Evolutionary conservation across 2,329 filamentous ascomycete genomes (phyloP).

Genomic region (Alternaria longipes): DNA sequence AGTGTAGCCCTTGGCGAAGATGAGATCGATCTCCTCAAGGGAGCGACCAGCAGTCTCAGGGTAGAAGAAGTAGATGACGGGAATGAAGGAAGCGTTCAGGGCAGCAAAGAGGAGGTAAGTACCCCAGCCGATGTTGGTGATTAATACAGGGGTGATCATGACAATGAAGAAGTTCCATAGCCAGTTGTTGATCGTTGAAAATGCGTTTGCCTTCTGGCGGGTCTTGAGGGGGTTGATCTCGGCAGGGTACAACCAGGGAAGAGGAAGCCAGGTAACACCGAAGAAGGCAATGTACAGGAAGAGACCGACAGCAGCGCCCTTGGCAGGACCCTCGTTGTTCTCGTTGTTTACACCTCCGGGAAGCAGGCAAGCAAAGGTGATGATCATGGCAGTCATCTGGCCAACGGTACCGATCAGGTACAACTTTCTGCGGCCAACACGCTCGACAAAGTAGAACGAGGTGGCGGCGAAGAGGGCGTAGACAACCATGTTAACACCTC

Average conservation of each 20-base stretch:
- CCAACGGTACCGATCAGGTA: constrained; percentile 58
- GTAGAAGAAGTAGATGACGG: constrained; percentile 64
- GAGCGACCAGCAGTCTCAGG: constrained; percentile 63
- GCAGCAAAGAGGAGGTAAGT: constrained; percentile 61
- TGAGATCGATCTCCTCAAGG: constrained; percentile 63
- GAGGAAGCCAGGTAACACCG: constrained; percentile 70
- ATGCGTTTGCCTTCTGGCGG: constrained; percentile 64
- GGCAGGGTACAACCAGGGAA: constrained; percentile 67
- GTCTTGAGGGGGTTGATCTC: constrained; percentile 65
- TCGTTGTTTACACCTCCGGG: constrained; percentile 27
- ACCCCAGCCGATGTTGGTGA: constrained; percentile 50
- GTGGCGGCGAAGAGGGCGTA: constrained; percentile 65
- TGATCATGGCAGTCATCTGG: constrained; percentile 60
- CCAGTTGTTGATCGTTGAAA: constrained; percentile 63
- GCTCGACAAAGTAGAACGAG: constrained; percentile 72
- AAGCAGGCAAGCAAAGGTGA: constrained; percentile 55
- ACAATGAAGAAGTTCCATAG: constrained; percentile 60
- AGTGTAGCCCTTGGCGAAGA: constrained; percentile 55
- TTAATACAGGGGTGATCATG: constrained; percentile 55
- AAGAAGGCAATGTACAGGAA: constrained; percentile 77
- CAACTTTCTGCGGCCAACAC: constrained; percentile 62
- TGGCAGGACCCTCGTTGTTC: constrained; percentile 47
- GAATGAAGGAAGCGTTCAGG: constrained; percentile 63
- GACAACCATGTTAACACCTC: constrained; percentile 64
- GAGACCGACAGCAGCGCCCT: constrained; percentile 66